Conservation (phyloP, 179 eudicot genomes). For the Spinacia oleracea region DNA sequence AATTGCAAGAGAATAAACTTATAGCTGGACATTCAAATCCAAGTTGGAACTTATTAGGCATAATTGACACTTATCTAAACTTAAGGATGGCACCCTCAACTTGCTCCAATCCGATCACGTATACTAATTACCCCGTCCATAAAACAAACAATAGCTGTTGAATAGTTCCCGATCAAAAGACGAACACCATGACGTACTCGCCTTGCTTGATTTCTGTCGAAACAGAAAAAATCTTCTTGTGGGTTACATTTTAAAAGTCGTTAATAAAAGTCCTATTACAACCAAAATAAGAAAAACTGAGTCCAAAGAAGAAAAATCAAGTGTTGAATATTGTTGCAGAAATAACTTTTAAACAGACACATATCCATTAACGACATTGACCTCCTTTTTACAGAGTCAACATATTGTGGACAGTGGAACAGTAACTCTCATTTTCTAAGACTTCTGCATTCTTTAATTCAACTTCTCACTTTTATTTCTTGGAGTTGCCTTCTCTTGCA, state of each 20-base stretch:
- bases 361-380: not conserved
- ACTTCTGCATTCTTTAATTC: not conserved
- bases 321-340: not conserved
- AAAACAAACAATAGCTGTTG: too few relatives aligned
- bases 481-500: conserved; percentile 4
- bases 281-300: not conserved
- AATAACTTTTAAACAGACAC: not conserved
- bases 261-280: not conserved
- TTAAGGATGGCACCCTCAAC: too few relatives aligned
- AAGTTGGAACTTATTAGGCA: too few relatives aligned
- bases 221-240: not conserved
- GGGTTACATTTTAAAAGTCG: not conserved
- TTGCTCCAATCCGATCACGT: too few relatives aligned
- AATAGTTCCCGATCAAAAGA: not conserved
- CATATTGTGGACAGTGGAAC: not conserved
- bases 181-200: not conserved
- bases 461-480: not conserved
- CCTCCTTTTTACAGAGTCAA: not conserved
- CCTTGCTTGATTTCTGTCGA: not conserved
- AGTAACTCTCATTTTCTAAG: not conserved
- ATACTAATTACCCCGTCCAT: not conserved
- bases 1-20: too few relatives aligned
- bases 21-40: too few relatives aligned
- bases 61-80: too few relatives aligned
- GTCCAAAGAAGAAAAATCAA: not conserved